phyloP scores from a whole-genome alignment of 257 asterid genomes.

The Solanum gracilifrons region DNA sequence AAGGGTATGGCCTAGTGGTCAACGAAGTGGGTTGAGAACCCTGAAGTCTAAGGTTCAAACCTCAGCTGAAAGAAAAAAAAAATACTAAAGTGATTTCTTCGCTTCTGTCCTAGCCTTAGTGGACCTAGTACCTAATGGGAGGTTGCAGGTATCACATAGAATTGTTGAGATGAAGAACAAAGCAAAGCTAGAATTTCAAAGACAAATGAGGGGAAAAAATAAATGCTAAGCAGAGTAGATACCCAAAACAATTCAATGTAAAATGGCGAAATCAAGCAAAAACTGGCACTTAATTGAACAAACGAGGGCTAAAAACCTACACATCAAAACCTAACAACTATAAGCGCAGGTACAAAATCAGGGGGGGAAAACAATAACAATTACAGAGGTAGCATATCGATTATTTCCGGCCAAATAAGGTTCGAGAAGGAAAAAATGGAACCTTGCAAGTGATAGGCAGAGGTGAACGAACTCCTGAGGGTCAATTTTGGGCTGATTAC shows the following conservation, averaged over 20 bases:
- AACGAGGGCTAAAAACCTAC: not conserved
- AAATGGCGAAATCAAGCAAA: not conserved
- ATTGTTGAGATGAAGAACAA: not conserved
- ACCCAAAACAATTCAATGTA: not conserved
- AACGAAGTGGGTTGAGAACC: not conserved
- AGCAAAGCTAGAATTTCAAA: not conserved
- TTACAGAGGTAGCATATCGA: not conserved
- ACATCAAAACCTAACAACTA: not conserved
- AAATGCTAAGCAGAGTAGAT: not conserved
- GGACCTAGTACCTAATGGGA: not conserved
- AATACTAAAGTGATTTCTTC: not conserved
- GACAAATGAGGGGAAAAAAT: not conserved
- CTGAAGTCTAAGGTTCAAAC: not conserved
- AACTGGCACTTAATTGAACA: not conserved
- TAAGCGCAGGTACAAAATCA: not conserved
- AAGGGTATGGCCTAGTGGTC: not conserved
- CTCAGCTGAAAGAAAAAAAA: not conserved
- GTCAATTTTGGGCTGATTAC: slow-evolving; percentile 6
- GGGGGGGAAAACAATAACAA: not conserved
- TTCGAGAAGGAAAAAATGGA: not conserved
- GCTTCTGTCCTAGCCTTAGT: not conserved
- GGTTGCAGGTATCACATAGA: not conserved
- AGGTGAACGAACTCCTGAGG: slow-evolving; percentile 32
- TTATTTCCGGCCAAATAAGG: not conserved
- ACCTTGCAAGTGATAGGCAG: slow-evolving; percentile 47